Evolutionary conservation across 306 rosid species (phyloP), one percentile per base, ranked within the genome.

Genomic region (Ammopiptanthus mongolicus): DNA sequence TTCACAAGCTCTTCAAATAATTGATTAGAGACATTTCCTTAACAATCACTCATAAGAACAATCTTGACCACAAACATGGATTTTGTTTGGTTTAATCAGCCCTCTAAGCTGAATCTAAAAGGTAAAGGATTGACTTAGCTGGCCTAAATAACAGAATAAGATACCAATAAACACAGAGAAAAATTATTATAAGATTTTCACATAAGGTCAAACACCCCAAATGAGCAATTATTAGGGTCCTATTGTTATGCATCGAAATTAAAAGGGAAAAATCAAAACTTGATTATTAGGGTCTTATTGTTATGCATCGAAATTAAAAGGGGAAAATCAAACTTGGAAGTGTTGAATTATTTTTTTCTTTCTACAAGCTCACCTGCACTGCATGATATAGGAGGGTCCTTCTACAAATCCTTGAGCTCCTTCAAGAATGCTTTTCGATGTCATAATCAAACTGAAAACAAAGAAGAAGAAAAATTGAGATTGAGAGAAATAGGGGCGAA

Each of bases 361-460:
- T 22, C 39, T 13, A 36, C 8, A 3, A 37, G 39, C 21, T 64
- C 37, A 93, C 98, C 98, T n/a, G 98, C 96, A 59, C 96, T 92
- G 87, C 90, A 90, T n/a, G 92, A 90, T 39, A 88, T 85, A 28
- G 92, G 97, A 69, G 94, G 94, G 74, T 92, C 94, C n/a, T n/a
- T n/a, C n/a, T n/a, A n/a, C n/a, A n/a, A n/a, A n/a, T n/a, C n/a
- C n/a, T n/a, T n/a, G n/a, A 90, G 95, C 78, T 88, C 98, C 85
- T 93, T 88, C 81, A 87, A 66, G 86, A n/a, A 93, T 90, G 67
- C 96, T 91, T 75, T 90, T 93, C 12, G 95, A 90, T 50, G 98
- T 93, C 98, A 93, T 92, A 6, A 7, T 23, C 5, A 29, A 61
- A 21, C 68, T 74, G 5, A n/a, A 51, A 36, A 70, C 9, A 55